Evolutionary conservation across 2,329 filamentous ascomycete genomes (phyloP), one percentile per base, ranked within the genome.

Genomic region (Leptosphaerulina australis): DNA sequence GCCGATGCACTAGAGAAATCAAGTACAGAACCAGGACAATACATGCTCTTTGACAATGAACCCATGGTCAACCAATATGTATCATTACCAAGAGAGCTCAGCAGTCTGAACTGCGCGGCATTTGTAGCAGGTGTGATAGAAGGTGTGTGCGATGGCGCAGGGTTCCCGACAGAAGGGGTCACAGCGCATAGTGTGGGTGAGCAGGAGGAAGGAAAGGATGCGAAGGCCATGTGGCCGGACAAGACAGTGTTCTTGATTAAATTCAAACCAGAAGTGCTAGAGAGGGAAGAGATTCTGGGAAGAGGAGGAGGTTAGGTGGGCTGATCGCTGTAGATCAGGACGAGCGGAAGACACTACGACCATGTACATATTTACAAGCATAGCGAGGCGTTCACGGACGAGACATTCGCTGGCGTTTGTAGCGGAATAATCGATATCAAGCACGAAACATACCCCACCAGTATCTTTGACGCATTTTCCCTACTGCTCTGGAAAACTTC

Each of bases 31-130:
- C 87, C 90, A 7, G 91, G 94, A 63, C 93, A 97, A 78, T 99
- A 97, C 80, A 97, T 99, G 93, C 94, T 99, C 65, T 90, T 92
- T 65, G 94, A 99, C 77, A 97, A 99, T 76, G 94, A 97, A 72
- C 94, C 94, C 17, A 81, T 97, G 40, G 93, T 97, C 29, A 97
- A 97, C 75, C 87, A 88, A 56, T 97, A 94, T 77, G 88, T 99
- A 69, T 91, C 86, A 64, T 88, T 97, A 44, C 94, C 94, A 12
- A 88, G 88, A 67, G 94, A 99, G 76, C 96, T 99, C 90, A 91
- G 84, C 75, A 90, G 94, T 82, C 81, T 99, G 67, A 97, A 97
- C 74, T 97, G 93, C 74, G 94, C 93, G 14, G 94, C 94, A 8
- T 99, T 90, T 70, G 91, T 96, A 15, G 94, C 94, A 0, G 94